Evolutionary conservation across 148 eudicot genomes (phyloP), one percentile per base, ranked within the genome.

Genomic region (Agrostemma githago): DNA sequence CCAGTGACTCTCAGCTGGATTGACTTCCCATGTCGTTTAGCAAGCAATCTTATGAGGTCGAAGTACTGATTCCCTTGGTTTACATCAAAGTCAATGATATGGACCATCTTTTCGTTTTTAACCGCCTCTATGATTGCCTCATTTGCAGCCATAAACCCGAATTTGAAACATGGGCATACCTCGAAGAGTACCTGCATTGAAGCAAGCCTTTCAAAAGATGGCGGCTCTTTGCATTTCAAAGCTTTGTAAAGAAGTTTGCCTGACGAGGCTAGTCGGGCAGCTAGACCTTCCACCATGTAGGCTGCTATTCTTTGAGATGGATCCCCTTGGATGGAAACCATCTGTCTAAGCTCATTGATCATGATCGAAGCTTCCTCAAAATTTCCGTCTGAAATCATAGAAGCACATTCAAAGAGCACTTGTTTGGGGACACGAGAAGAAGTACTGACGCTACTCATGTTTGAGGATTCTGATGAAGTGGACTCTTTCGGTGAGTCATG

Each of bases 261-360:
- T 0, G 98, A 92, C 2, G 84, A 83, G 34, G 86, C 98, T 72
- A 95, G 72, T 9, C 98, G 90, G 44, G 98, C 92, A 0, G 89
- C 89, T 26, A 95, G 89, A 26, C 96, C 98, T 88, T 95, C 98
- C 62, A 95, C 96, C 96, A 95, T 95, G 76, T 95, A 92, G 43
- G 98, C 98, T 6, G 96, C 91, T 75, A 90, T 89, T 76, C 98
- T 83, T 48, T 92, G 86, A 9, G 89, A 78, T 3, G 98, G 97
- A n/a, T 90, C 97, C 57, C 98, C 97, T 72, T 90, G 92, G 58
- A 95, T 92, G 0, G 98, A 90, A 57, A 95, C 98, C 74, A 80
- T 83, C 62, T 88, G 86, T 34, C 94, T 81, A 19, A 95, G 92
- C 74, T 86, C 85, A 57, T 82, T 83, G 71, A 95, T 95, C 82